Evolutionary conservation across 2,329 filamentous ascomycete species (phyloP).

Genomic region (Arthrobotrys entomopaga): DNA sequence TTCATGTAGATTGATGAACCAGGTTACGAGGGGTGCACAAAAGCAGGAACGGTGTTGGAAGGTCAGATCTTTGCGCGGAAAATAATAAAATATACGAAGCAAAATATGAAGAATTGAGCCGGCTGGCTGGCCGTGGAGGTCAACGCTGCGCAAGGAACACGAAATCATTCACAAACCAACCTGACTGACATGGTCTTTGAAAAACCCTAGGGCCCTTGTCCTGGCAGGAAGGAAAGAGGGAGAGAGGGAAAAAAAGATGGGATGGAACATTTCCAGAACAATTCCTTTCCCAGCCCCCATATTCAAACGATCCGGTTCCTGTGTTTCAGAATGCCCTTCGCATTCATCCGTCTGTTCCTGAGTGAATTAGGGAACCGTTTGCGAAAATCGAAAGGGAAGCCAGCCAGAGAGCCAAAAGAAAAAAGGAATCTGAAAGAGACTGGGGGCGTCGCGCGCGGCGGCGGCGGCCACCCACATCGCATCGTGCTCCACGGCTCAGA

Average conservation of each 20-base stretch:
- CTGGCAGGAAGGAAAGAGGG: slow-evolving; percentile 40
- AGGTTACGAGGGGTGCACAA: slow-evolving; percentile 36
- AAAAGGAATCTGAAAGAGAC: slow-evolving; percentile 5
- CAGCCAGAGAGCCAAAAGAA: not conserved
- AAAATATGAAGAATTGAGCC: slow-evolving; percentile 15
- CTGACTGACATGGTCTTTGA: not conserved
- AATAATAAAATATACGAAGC: slow-evolving; percentile 2
- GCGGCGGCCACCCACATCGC: not conserved
- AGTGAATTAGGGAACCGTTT: slow-evolving; percentile 55
- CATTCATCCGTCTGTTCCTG: slow-evolving; percentile 54
- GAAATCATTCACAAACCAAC: not conserved
- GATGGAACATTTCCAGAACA: slow-evolving; percentile 56
- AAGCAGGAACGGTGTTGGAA: slow-evolving; percentile 34
- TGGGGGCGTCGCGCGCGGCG: not conserved
- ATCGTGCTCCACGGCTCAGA: slow-evolving; percentile 41
- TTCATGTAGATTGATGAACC: slow-evolving; percentile 29
- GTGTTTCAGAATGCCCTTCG: slow-evolving; percentile 52
- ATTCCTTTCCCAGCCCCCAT: slow-evolving; percentile 46
- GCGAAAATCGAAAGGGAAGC: slow-evolving; percentile 43
- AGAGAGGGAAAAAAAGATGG: slow-evolving; percentile 46
- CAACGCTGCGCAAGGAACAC: slow-evolving; percentile 16
- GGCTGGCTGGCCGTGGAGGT: slow-evolving; percentile 16
- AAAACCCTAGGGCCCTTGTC: slow-evolving; percentile 39
- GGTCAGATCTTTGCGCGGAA: slow-evolving; percentile 38
- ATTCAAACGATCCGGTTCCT: slow-evolving; percentile 14